Conservation (phyloP, 306 rosid genomes). For the Cyclanthera cordifolia region DNA sequence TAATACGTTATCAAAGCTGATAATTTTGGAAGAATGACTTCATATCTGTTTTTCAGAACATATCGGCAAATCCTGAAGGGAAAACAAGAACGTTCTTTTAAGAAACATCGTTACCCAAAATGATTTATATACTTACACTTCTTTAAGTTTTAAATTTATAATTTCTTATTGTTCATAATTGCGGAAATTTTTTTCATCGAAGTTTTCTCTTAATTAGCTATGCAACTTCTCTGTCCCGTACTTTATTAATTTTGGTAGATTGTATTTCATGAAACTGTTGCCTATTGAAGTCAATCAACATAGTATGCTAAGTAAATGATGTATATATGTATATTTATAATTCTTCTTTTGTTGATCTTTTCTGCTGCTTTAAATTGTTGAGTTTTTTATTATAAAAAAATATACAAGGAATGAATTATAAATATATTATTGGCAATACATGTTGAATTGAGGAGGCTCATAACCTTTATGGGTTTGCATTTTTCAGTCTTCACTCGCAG, state of each 20-base stretch:
- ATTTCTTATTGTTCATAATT: not conserved
- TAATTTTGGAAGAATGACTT: not conserved
- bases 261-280: not conserved
- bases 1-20: not conserved
- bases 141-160: not conserved
- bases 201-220: not conserved
- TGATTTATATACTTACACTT: not conserved
- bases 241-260: not conserved
- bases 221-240: not conserved
- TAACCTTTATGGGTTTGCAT: conserved; percentile 25
- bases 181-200: not conserved
- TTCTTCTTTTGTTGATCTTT: too few relatives aligned
- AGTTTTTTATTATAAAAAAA: too few relatives aligned
- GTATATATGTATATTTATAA: not conserved
- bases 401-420: too few relatives aligned
- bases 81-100: not conserved
- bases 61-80: not conserved
- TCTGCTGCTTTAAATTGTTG: too few relatives aligned
- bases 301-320: not conserved
- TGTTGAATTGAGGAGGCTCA: not conserved
- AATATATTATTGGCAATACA: not conserved
- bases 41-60: not conserved
- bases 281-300: not conserved
- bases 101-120: not conserved
- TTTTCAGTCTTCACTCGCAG: conserved; percentile 83